A percentile compares a stretch with the other conserved stretches of the same genome.
Evolutionary conservation across 2,329 filamentous ascomycete genomes (phyloP).

Genomic region (Cadophora sp.): DNA sequence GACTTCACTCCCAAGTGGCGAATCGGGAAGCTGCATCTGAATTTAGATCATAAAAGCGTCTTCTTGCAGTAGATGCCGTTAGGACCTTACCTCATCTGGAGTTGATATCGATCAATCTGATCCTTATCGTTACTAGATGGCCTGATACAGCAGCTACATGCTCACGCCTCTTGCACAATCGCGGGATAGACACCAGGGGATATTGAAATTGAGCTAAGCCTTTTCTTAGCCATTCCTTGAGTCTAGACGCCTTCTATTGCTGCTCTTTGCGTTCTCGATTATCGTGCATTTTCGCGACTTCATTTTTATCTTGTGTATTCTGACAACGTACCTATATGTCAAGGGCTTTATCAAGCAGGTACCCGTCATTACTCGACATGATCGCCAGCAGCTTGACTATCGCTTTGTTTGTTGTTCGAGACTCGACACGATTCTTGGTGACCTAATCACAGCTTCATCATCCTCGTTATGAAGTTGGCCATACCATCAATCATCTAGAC

Average conservation of each 20-base stretch:
- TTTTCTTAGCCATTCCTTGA: neutral
- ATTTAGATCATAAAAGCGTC: neutral
- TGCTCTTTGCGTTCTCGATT: neutral
- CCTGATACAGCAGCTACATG: neutral
- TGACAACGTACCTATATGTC: neutral
- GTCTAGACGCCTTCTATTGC: neutral
- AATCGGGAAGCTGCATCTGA: slow-evolving; percentile 11
- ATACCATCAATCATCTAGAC: neutral
- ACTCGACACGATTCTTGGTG: neutral
- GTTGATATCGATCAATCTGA: neutral
- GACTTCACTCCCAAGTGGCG: neutral
- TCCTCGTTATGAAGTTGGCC: neutral
- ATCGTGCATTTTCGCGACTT: slow-evolving; percentile 1
- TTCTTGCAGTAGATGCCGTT: neutral
- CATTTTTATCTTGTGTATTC: neutral
- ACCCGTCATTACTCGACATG: slow-evolving; percentile 4
- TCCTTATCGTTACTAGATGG: slow-evolving; percentile 1
- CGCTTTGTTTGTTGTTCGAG: neutral
- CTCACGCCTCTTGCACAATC: neutral
- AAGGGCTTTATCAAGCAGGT: slow-evolving; percentile 8
- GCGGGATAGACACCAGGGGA: neutral
- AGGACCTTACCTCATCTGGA: neutral
- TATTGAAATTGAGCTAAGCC: neutral
- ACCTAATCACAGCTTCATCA: slow-evolving; percentile 3
- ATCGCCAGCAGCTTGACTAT: neutral